Evolutionary conservation across 306 rosid genomes (phyloP).

Genomic region (Quercus wislizeni): DNA sequence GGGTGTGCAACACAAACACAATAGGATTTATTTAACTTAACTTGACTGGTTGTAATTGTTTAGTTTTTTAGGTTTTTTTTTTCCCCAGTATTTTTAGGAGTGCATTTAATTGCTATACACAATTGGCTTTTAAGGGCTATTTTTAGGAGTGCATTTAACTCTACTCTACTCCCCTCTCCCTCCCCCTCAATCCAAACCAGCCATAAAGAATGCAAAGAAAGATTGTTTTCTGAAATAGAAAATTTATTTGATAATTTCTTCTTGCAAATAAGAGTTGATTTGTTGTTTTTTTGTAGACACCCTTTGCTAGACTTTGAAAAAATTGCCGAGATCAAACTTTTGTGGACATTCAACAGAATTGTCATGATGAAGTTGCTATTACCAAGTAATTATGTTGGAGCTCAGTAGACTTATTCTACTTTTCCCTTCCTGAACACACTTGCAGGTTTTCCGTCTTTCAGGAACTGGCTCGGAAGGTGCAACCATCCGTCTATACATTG

Average conservation of each 20-base stretch:
- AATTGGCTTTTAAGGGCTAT: neutral
- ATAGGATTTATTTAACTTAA: no score
- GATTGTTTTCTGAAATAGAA: no score
- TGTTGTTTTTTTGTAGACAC: neutral
- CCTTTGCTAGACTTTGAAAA: neutral
- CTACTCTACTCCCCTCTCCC: no score
- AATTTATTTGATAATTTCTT: neutral
- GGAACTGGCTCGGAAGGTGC: conserved; percentile 99
- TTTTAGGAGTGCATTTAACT: no score
- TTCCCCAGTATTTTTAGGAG: no score
- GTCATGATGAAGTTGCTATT: neutral
- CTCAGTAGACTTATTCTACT: conserved; percentile 6
- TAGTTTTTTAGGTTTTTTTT: no score
- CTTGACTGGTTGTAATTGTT: no score
- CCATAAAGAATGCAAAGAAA: no score
- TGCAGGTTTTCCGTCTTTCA: conserved; percentile 91
- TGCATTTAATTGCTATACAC: neutral
- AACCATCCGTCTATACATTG: conserved; percentile 91
- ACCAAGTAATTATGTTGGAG: neutral
- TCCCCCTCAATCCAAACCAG: no score
- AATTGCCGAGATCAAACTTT: neutral
- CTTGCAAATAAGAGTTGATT: neutral
- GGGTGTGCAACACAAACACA: no score
- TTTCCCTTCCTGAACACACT: conserved; percentile 6
- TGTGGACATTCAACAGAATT: neutral